Evolutionary conservation across 495 filamentous ascomycete species (phyloP).

Genomic region (Podospora tetraspora): DNA sequence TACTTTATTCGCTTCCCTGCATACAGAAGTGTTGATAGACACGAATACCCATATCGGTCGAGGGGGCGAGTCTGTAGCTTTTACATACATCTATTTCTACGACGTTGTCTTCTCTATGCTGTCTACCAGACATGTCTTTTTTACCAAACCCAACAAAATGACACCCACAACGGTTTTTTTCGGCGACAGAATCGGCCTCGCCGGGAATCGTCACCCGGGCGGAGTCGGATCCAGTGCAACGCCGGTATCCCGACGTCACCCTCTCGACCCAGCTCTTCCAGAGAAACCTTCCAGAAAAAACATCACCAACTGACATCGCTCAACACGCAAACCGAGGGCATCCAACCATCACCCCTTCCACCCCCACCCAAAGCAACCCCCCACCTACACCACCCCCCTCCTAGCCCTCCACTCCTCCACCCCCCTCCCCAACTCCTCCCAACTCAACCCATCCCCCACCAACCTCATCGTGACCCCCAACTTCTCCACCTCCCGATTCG

Average conservation of each 20-base stretch:
- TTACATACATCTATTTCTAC: too few species aligned
- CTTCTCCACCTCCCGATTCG: constrained; percentile 81
- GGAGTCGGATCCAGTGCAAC: not conserved
- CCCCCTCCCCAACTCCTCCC: constrained; percentile 71
- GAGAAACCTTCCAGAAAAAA: not conserved
- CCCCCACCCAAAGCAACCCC: too few species aligned
- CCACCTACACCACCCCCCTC: constrained; percentile 68
- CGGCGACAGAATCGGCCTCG: not conserved
- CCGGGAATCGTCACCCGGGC: not conserved
- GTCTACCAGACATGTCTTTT: not conserved
- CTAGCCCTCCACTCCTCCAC: constrained; percentile 72
- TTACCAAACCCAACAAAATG: not conserved
- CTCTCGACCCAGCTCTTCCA: not conserved
- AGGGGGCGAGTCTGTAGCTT: too few species aligned
- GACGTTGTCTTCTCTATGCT: not conserved
- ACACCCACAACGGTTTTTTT: not conserved
- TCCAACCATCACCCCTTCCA: constrained; percentile 52
- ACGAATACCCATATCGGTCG: not conserved
- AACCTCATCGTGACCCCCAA: constrained; percentile 79
- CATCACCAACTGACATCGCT: not conserved
- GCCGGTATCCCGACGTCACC: not conserved
- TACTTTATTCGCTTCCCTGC: not conserved
- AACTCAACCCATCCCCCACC: constrained; percentile 72
- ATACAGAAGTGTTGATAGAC: not conserved
- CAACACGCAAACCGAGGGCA: not conserved